Evolutionary conservation across 495 filamentous ascomycete genomes (phyloP), one percentile per base, ranked within the genome.

Genomic region (Oidiodendron maius): DNA sequence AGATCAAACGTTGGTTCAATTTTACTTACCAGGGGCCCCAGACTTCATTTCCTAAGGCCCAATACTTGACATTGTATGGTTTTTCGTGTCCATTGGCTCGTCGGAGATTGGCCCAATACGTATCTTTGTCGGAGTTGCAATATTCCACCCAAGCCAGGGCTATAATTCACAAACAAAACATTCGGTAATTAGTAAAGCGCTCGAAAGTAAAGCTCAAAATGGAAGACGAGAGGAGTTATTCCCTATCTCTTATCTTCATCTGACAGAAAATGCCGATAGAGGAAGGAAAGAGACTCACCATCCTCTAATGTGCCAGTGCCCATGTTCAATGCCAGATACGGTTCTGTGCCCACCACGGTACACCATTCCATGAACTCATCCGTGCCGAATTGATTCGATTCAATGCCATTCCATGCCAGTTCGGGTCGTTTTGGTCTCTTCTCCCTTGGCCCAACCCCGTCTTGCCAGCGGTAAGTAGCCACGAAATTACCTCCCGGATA

Each of bases 341-440:
- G 86, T 65, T 89, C 65, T 47, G 57, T 57, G 8, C 76, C 75
- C 16, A 89, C 70, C 3, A 74, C 66, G 51, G 80, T 74, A 36
- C 84, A 84, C 86, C 86, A 91, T 40, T 79, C 74, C 72, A 91
- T 73, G 64, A 91, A 91, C 67, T 89, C 86, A 63, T 91, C 86
- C 3, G 85, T 91, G 26, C 85, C 86, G 57, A 91, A 88, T 50
- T 81, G 67, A 63, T 91, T 89, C 1, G 72, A 77, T 69, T 91
- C 86, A 3, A 74, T 71, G 23, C 84, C 85, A 16, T 82, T 62
- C 86, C 85, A 89, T 6, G 86, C 85, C 23, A 89, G 71, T 59
- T 89, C 84, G 0, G 82, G 84, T 53, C 86, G 70, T 40, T 64
- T 59, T 6, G 84, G 85, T 30, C 86, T 67, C 37, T 80, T 65